phyloP scores from a whole-genome alignment of 2,329 filamentous ascomycete species.

The Lachnellula subtilissima region DNA sequence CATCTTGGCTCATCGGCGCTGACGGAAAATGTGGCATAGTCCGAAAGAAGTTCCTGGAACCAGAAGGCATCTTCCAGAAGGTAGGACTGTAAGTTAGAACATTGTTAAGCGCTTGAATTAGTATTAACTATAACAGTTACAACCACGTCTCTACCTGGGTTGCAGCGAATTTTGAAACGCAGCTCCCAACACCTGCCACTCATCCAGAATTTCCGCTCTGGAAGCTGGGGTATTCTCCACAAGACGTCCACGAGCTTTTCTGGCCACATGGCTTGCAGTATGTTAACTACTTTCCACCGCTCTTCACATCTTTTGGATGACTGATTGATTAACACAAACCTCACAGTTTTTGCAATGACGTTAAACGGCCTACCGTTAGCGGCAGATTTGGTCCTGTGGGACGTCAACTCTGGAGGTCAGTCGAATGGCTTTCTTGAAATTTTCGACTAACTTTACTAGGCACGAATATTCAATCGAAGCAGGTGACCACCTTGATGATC shows the following conservation, averaged over 20 bases:
- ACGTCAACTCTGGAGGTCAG: conserved; percentile 38
- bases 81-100: conserved; percentile 12
- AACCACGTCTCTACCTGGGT: conserved; percentile 35
- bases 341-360: conserved; percentile 38
- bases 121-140: background rate
- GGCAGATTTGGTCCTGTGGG: conserved; percentile 33
- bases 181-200: conserved; percentile 38
- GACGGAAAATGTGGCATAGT: conserved; percentile 17
- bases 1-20: conserved; percentile 11
- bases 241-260: conserved; percentile 44
- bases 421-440: too few species aligned
- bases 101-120: conserved; percentile 1
- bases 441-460: too few species aligned
- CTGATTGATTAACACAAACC: too few species aligned
- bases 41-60: conserved; percentile 16
- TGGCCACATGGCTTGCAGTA: conserved; percentile 38
- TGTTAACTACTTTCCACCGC: background rate
- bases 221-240: conserved; percentile 40
- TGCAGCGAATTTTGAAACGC: conserved; percentile 42
- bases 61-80: conserved; percentile 34
- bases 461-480: too few species aligned
- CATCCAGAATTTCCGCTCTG: conserved; percentile 47
- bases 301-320: too few species aligned
- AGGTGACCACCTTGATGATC: too few species aligned
- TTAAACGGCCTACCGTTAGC: conserved; percentile 39